Conservation (phyloP, 2,329 filamentous ascomycete genomes). For the Penicillium sp. region DNA sequence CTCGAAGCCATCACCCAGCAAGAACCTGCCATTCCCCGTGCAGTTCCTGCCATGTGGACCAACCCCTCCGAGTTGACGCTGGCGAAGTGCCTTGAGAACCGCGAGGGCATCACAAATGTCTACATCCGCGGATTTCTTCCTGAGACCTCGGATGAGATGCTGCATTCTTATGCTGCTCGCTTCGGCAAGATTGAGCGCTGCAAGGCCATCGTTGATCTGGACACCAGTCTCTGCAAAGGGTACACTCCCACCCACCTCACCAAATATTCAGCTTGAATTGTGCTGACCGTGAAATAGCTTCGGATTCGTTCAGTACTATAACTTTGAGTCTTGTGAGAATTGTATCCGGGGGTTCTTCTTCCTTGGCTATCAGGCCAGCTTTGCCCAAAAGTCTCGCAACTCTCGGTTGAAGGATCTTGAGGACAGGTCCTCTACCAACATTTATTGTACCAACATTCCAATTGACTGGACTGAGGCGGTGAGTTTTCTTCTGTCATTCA, state of each 20-base stretch:
- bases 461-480: constrained; percentile 90
- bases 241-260: constrained; percentile 46
- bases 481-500: constrained; percentile 39
- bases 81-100: constrained; percentile 92
- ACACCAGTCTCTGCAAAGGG: constrained; percentile 95
- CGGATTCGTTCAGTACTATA: constrained; percentile 94
- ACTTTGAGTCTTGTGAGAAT: constrained; percentile 84
- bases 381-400: constrained; percentile 98
- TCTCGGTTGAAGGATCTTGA: constrained; percentile 95
- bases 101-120: constrained; percentile 93
- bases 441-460: constrained; percentile 97
- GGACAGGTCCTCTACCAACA: constrained; percentile 85
- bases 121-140: constrained; percentile 97
- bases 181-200: constrained; percentile 95
- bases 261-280: constrained; percentile 6
- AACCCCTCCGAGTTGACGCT: constrained; percentile 86
- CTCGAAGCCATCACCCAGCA: constrained; percentile 69
- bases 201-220: constrained; percentile 96
- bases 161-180: constrained; percentile 77
- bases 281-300: constrained; percentile 63
- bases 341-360: constrained; percentile 96
- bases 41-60: constrained; percentile 82
- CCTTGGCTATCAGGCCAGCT: constrained; percentile 95
- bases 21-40: constrained; percentile 80
- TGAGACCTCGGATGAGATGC: constrained; percentile 88